Evolutionary conservation across 192 early-diverging fungal genomes (phyloP).

Genomic region (Podila clonocystis): DNA sequence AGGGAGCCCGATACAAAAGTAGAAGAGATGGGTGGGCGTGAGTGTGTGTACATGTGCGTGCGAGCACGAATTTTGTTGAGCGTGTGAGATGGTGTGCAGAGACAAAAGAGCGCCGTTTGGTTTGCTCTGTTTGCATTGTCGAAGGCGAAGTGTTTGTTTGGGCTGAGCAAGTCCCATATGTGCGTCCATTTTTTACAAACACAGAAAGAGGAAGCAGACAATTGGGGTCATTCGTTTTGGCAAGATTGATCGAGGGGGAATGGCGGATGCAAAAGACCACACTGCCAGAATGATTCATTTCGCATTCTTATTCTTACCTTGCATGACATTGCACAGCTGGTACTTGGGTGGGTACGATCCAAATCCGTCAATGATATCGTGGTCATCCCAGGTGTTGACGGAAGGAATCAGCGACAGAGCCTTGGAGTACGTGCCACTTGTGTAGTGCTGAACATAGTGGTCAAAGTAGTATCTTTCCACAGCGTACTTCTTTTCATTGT

Average conservation of each 20-base stretch:
- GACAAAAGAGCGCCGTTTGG: too few species aligned
- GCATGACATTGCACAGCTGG: constrained; percentile 73
- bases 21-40: too few species aligned
- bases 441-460: constrained; percentile 72
- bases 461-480: constrained; percentile 78
- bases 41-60: too few species aligned
- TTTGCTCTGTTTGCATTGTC: too few species aligned
- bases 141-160: too few species aligned
- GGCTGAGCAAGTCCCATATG: too few species aligned
- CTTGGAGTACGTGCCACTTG: constrained; percentile 59
- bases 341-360: constrained; percentile 85
- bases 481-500: constrained; percentile 60
- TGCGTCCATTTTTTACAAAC: background rate
- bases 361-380: constrained; percentile 88
- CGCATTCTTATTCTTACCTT: constrained; percentile 55
- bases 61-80: too few species aligned
- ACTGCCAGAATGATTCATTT: background rate
- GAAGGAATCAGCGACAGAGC: constrained; percentile 82
- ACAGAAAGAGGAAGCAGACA: background rate
- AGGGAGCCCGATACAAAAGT: background rate
- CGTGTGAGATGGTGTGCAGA: too few species aligned
- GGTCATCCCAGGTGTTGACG: constrained; percentile 85
- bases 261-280: background rate
- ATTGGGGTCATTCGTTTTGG: background rate
- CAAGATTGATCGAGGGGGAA: background rate